Percentiles rank a stretch among this genome's conserved stretches.
Conservation (phyloP, 2,329 filamentous ascomycete species). For the Fusarium graminum region DNA sequence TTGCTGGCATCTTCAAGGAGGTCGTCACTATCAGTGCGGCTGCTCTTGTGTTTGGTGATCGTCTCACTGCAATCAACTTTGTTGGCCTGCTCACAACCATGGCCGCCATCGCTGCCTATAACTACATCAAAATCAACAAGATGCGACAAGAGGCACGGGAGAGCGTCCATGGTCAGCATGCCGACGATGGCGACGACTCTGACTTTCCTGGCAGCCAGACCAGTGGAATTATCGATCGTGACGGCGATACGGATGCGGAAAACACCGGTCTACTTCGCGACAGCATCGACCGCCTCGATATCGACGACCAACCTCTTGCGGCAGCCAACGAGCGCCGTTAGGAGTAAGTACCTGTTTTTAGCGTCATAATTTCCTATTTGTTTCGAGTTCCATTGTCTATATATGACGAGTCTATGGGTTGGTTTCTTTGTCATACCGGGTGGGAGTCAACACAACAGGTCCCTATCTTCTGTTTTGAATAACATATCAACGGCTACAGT, state of each 20-base stretch:
- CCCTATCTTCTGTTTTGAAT: conserved; percentile 37
- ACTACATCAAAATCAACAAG: conserved; percentile 91
- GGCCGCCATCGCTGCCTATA: conserved; percentile 87
- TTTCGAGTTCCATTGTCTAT: conserved; percentile 33
- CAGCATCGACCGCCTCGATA: conserved; percentile 54
- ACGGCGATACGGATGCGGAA: conserved; percentile 61
- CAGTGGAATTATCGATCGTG: conserved; percentile 59
- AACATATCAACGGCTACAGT: conserved; percentile 34
- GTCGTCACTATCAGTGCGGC: conserved; percentile 95
- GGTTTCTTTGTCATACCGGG: conserved; percentile 29
- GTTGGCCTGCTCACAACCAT: conserved; percentile 91
- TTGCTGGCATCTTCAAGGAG: conserved; percentile 99
- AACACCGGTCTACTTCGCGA: conserved; percentile 60
- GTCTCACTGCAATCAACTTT: conserved; percentile 87
- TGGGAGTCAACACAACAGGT: conserved; percentile 19
- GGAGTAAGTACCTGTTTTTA: conserved; percentile 33
- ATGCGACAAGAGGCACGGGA: conserved; percentile 83
- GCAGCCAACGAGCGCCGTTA: conserved; percentile 33
- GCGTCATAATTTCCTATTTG: conserved; percentile 28
- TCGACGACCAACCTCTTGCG: conserved; percentile 50
- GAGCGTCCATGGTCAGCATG: conserved; percentile 61
- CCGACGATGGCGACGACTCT: conserved; percentile 49
- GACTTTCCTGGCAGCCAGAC: conserved; percentile 55
- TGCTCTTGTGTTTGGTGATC: conserved; percentile 88
- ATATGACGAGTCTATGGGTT: conserved; percentile 29